Conservation (phyloP, 75 land plant genomes). For the Pinus albicaulis region DNA sequence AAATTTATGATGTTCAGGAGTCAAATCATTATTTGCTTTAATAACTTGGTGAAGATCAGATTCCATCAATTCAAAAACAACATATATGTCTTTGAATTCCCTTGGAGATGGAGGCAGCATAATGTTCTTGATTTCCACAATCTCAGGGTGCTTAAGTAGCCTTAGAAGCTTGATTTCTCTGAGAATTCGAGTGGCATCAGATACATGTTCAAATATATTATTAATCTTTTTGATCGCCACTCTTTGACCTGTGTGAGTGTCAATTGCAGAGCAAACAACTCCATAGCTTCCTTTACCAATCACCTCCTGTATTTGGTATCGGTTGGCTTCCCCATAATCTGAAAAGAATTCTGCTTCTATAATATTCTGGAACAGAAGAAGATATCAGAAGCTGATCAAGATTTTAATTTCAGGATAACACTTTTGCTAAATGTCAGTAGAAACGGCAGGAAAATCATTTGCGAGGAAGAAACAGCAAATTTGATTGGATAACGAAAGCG, state of each 20-base stretch:
- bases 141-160: conserved; percentile 84
- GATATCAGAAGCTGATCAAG: too few species aligned
- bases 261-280: conserved; percentile 90
- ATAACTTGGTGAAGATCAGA: conserved; percentile 95
- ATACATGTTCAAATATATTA: conserved; percentile 92
- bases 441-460: too few species aligned
- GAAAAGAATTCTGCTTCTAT: conserved; percentile 70
- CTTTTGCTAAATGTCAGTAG: too few species aligned
- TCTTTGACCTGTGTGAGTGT: conserved; percentile 79
- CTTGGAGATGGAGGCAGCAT: conserved; percentile 86
- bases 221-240: conserved; percentile 97
- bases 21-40: conserved; percentile 93
- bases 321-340: conserved; percentile 87
- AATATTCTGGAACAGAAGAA: conserved; percentile 26
- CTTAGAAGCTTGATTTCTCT: conserved; percentile 93
- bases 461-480: too few species aligned
- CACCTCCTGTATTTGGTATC: conserved; percentile 85
- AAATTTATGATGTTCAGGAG: conserved; percentile 86
- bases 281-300: conserved; percentile 98
- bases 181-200: conserved; percentile 92
- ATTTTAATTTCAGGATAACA: too few species aligned
- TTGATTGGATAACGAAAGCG: too few species aligned
- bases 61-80: conserved; percentile 93
- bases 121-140: conserved; percentile 94
- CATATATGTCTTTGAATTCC: conserved; percentile 93